Evolutionary conservation across 75 land plant genomes (phyloP).

Genomic region (Selaginella tamariscina): DNA sequence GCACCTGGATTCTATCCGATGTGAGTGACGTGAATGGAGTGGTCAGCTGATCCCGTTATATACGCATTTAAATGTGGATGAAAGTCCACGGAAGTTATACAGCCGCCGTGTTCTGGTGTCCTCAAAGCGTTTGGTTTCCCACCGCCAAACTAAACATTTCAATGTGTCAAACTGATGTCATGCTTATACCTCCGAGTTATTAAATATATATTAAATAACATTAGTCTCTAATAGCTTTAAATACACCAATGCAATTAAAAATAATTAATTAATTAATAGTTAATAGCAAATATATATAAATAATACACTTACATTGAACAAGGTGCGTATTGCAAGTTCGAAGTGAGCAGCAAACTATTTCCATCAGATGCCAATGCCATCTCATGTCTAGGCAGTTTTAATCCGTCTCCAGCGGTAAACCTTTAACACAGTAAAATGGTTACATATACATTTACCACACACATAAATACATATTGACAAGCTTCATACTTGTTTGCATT

Average conservation of each 20-base stretch:
- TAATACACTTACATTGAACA: slow-evolving; percentile 52
- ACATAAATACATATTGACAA: neutral
- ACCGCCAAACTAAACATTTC: slow-evolving; percentile 10
- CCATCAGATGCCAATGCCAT: slow-evolving; percentile 76
- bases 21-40: slow-evolving; percentile 78
- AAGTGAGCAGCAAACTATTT: slow-evolving; percentile 62
- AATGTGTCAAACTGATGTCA: neutral
- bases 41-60: slow-evolving; percentile 82
- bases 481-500: slow-evolving; percentile 56
- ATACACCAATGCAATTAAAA: neutral
- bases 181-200: neutral
- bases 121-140: slow-evolving; percentile 37
- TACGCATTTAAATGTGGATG: slow-evolving; percentile 65
- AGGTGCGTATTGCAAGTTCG: slow-evolving; percentile 54
- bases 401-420: slow-evolving; percentile 30
- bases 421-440: slow-evolving; percentile 27
- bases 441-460: neutral
- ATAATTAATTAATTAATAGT: neutral
- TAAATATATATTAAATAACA: neutral
- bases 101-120: slow-evolving; percentile 58
- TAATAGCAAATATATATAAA: neutral
- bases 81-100: slow-evolving; percentile 94
- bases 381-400: slow-evolving; percentile 43
- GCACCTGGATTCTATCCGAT: too few species aligned
- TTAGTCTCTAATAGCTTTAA: neutral